phyloP scores from a whole-genome alignment of 2,329 filamentous ascomycete genomes.

The Akanthomyces uredinophilus region DNA sequence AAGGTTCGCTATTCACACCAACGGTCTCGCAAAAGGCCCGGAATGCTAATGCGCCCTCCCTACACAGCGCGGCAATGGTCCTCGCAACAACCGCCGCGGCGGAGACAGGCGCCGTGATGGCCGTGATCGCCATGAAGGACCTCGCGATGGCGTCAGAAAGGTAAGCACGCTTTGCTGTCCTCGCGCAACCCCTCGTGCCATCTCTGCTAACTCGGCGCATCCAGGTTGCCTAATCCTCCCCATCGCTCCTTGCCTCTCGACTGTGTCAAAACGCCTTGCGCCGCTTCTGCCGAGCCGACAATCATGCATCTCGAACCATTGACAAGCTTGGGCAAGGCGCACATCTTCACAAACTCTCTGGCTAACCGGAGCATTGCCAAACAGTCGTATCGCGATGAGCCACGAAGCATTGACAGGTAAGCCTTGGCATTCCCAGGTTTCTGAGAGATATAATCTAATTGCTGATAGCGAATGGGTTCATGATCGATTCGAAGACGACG shows the following conservation, averaged over 20 bases:
- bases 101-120: conserved; percentile 32
- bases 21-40: conserved; percentile 6
- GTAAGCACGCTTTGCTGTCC: conserved; percentile 38
- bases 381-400: conserved; percentile 58
- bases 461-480: conserved; percentile 80
- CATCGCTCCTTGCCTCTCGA: conserved; percentile 23
- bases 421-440: conserved; percentile 20
- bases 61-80: conserved; percentile 28
- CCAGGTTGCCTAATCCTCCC: conserved; percentile 33
- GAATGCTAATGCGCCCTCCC: conserved; percentile 19
- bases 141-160: conserved; percentile 88
- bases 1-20: conserved; percentile 28
- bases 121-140: conserved; percentile 44
- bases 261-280: conserved; percentile 26
- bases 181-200: not conserved
- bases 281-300: conserved; percentile 15
- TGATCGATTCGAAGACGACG: conserved; percentile 76
- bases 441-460: not conserved
- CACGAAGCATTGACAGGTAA: conserved; percentile 66
- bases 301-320: not conserved
- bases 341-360: conserved; percentile 31
- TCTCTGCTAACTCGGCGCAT: conserved; percentile 12
- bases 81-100: conserved; percentile 30
- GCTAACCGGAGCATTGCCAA: conserved; percentile 36
- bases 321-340: conserved; percentile 25